Base-by-base conservation (phyloP, 2,329 filamentous ascomycete genomes). In the Venturiaceae sp. region DNA sequence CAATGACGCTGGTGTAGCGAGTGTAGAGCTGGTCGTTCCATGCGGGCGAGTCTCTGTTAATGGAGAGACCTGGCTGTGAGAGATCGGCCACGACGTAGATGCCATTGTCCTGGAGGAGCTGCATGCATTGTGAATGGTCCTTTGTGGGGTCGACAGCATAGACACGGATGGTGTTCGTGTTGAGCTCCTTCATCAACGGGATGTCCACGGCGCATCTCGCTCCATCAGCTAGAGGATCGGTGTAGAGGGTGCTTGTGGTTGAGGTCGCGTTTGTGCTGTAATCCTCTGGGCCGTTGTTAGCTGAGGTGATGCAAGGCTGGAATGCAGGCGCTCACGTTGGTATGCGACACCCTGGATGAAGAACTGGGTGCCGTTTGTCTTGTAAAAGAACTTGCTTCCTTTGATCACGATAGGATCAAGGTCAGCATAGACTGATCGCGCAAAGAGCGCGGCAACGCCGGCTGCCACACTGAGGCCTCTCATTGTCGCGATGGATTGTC, bases 61-160 rank as follows among this genome's bases (percentile, higher is more conserved):
- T 96, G 57, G 94, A 97, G 59, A 82, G 72, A 58, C 75, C 77
- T 33, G 94, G 94, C 71, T 95, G 85, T 23, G 87, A 87, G 65
- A 99, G 78, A 79, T 99, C 94, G 64, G 91, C 88, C 66, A 99
- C 83, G 68, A 99, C 86, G 74, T 97, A 99, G 78, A 99, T 97
- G 68, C 91, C 92, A 59, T 88, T 88, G 61, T 88, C 83, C 59
- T 87, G 81, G 54, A 99, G 83, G 64, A 90, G 72, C 65, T 81
- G 78, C 92, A 99, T 96, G 78, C 94, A 97, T 55, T 79, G 80
- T 57, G 81, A 79, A 77, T 99, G 94, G 75, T 95, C 80, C 64
- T 80, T 73, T 16, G 79, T 83, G 26, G 92, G 89, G 76, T 97
- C 83, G 67, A 97, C 84, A 66, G 92, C 91, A 73, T 99, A 99